Percentiles rank a stretch among this genome's conserved stretches.
phyloP scores from a whole-genome alignment of 495 filamentous ascomycete genomes.

The Xylaria bambusicola region DNA sequence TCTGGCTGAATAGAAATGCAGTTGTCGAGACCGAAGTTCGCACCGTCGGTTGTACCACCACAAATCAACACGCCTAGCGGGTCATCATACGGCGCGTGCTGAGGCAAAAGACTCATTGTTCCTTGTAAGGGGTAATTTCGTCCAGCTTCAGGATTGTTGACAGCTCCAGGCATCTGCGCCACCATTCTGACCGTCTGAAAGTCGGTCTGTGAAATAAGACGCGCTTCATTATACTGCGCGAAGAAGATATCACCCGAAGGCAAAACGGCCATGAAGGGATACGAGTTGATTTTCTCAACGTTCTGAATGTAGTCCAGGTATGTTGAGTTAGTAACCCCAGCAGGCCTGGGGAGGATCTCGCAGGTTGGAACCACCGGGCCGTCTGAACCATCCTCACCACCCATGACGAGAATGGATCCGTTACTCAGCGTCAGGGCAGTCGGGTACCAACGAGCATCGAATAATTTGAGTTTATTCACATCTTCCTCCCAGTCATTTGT shows the following conservation, averaged over 20 bases:
- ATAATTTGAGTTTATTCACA: slow-evolving; percentile 38
- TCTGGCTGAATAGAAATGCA: slow-evolving; percentile 53
- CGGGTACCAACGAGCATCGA: slow-evolving; percentile 53
- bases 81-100: slow-evolving; percentile 45
- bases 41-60: slow-evolving; percentile 46
- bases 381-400: slow-evolving; percentile 51
- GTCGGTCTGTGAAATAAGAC: slow-evolving; percentile 43
- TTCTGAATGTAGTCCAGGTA: slow-evolving; percentile 47
- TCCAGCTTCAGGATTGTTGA: slow-evolving; percentile 46
- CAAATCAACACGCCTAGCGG: slow-evolving; percentile 45
- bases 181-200: slow-evolving; percentile 40
- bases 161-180: slow-evolving; percentile 47
- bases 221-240: slow-evolving; percentile 50
- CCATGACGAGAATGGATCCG: slow-evolving; percentile 51
- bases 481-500: slow-evolving; percentile 55
- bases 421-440: slow-evolving; percentile 52
- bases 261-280: slow-evolving; percentile 48
- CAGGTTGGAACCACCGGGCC: slow-evolving; percentile 42
- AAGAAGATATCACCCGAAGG: slow-evolving; percentile 48
- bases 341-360: slow-evolving; percentile 46
- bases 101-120: slow-evolving; percentile 43
- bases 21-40: slow-evolving; percentile 47
- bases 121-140: slow-evolving; percentile 51
- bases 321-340: slow-evolving; percentile 24
- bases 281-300: slow-evolving; percentile 49